Percentiles rank a stretch among this genome's conserved stretches.
Conservation (phyloP, 1,284 basidiomycete genomes). For the Exobasidium cylindrosporum region DNA sequence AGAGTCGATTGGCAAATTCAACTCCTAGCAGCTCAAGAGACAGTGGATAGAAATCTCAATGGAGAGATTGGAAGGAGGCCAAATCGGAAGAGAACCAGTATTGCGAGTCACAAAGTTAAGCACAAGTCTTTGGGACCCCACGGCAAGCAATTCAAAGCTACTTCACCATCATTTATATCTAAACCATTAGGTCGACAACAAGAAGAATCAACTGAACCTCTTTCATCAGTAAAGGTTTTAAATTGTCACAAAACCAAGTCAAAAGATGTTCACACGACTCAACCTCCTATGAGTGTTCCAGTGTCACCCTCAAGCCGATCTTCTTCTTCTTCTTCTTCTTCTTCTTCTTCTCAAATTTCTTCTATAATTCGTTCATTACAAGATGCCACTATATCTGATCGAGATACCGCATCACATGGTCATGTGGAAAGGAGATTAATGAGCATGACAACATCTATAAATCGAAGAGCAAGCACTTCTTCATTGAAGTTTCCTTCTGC, state of each 20-base stretch:
- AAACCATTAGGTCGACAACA: not conserved
- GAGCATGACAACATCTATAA: not conserved
- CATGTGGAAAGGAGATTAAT: not conserved
- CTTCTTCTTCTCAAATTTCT: not conserved
- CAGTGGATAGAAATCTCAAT: not conserved
- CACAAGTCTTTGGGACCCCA: not conserved
- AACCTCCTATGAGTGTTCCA: not conserved
- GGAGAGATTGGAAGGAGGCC: not conserved
- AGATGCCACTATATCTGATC: not conserved
- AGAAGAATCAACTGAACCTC: not conserved
- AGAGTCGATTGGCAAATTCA: constrained; percentile 8
- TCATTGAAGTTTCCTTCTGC: no score
- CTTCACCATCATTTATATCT: not conserved
- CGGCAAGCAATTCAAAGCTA: not conserved
- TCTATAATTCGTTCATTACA: not conserved
- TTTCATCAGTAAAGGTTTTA: not conserved
- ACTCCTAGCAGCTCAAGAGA: not conserved
- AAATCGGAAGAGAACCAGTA: not conserved
- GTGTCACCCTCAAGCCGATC: not conserved
- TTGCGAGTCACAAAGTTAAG: not conserved
- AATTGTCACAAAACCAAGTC: not conserved
- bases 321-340: not conserved
- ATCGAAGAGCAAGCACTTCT: not conserved
- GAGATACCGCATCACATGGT: not conserved
- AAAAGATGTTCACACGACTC: not conserved